Base-by-base conservation (phyloP, 2,329 filamentous ascomycete genomes). In the Microsporum canis region DNA sequence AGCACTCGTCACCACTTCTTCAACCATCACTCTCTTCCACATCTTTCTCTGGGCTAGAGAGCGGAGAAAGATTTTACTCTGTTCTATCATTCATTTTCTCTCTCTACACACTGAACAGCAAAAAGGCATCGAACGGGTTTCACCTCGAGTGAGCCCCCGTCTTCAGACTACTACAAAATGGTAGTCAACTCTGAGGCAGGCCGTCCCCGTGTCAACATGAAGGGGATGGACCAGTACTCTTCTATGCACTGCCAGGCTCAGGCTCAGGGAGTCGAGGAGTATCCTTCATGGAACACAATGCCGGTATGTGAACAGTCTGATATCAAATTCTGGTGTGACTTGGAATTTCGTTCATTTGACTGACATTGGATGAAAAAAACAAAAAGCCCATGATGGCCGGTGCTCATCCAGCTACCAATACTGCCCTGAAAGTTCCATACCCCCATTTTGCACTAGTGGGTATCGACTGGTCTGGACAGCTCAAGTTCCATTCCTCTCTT, bases 381-480 rank as follows among this genome's bases (percentile, higher is more conserved):
- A 6, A 43, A 14, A 27, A 57, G 55, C 55, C 55, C 27, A 41
- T 57, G 55, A 57, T 57, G 36, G 34, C 55, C 27, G 55, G 55
- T 43, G 27, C 38, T 10, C 34, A 33, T 8, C 14, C 33, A 36
- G 53, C 53, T 12, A 39, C 31, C 31, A 36, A 36, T 38, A 39
- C 53, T 38, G n/a, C 55, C n/a, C 55, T 29, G 7, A 43, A 36
- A 23, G 31, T 61, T 57, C 62, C 62, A 10, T 64, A 61, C 17
- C 33, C 59, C 5, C 57, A 63, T 45, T 64, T 61, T 60, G 63
- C 63, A 8, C 29, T 63, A 31, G 59, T 65, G 23, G 62, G 60
- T 3, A 61, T 65, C 59, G 62, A 65, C 34, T 53, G 60, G 23
- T 55, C 43, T 10, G 63, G 63, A 58, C 51, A 55, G n/a, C 57